Conservation (phyloP, 108 stramenopile species). For the Phaeodactylum tricornutum region DNA sequence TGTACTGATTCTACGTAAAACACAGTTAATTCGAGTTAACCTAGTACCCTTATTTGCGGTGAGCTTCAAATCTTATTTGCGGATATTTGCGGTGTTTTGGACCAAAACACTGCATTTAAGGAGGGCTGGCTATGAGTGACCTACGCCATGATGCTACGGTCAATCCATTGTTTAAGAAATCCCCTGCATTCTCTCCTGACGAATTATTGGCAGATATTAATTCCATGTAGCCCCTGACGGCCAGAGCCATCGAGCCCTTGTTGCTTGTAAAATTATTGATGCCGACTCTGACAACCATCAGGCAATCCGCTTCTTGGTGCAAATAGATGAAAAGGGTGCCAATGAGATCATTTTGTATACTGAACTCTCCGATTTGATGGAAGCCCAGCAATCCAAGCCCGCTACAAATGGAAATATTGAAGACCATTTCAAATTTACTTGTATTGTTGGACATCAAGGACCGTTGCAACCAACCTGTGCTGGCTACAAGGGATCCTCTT, state of each 20-base stretch:
- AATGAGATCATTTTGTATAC: conserved; percentile 7
- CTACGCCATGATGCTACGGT: no score
- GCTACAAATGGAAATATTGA: background rate
- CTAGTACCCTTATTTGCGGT: no score
- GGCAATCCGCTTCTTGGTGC: background rate
- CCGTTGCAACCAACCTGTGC: conserved; percentile 6
- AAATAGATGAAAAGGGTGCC: background rate
- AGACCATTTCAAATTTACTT: conserved; percentile 3
- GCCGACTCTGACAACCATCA: background rate
- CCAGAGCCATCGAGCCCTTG: background rate
- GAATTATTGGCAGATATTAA: background rate
- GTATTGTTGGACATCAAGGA: conserved; percentile 12
- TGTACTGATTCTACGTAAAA: no score
- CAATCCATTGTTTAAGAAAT: no score
- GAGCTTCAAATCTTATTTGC: no score
- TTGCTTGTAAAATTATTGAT: background rate
- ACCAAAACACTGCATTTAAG: no score
- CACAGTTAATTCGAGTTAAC: no score
- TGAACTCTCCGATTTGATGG: conserved; percentile 2
- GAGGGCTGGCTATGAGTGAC: no score
- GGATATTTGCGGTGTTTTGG: no score
- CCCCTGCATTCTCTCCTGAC: no score
- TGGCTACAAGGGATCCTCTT: conserved; percentile 15
- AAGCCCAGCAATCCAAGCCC: conserved; percentile 2
- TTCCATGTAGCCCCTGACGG: background rate